Evolutionary conservation across 1,284 basidiomycete species (phyloP), one percentile per base, ranked within the genome.

Genomic region (Wolfiporia cocos): DNA sequence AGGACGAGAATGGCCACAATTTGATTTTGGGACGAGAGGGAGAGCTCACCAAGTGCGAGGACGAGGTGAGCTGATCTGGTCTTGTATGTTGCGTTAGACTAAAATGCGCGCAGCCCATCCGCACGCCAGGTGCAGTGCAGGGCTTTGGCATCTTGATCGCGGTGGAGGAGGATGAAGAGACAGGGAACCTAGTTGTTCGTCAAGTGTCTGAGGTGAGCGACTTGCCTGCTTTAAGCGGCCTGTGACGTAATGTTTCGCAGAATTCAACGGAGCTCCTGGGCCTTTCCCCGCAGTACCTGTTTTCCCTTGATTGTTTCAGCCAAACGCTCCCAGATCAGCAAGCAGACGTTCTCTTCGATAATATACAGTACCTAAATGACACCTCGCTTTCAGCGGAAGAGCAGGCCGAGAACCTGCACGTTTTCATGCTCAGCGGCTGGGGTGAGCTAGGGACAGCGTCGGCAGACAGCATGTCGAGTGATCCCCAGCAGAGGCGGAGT

Each of bases 121-220:
- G 82, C 9, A 83, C 84, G 0, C 91, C 90, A 3, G 90, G 90
- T 2, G 85, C 90, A 0, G 77, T 93, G 0, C 91, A 95, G 64
- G 81, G 81, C 0, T 95, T 88, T 56, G 91, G 90, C 7, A 84
- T 92, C 1, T 70, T 93, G 14, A 74, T 94, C 37, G 87, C 79
- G 0, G 65, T 92, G 1, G 79, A 87, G 48, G 80, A 90, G 54
- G 66, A 77, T 22, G 66, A 73, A 10, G 78, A 85, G 2, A 66
- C 67, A 2, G 81, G 73, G 7, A 68, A 70, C 6, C 63, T 92
- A 22, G 52, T 74, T 2, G 85, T 93, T 14, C 74, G 83, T 9
- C 91, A 92, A 55, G 86, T 87, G 0, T 93, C 90, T 11, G 90
- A 92, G 70, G 85, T 87, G 56, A 50, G 1, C 15, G 22, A 28